Conservation (phyloP, 257 asterid genomes). For the Salvia miltiorrhiza region DNA sequence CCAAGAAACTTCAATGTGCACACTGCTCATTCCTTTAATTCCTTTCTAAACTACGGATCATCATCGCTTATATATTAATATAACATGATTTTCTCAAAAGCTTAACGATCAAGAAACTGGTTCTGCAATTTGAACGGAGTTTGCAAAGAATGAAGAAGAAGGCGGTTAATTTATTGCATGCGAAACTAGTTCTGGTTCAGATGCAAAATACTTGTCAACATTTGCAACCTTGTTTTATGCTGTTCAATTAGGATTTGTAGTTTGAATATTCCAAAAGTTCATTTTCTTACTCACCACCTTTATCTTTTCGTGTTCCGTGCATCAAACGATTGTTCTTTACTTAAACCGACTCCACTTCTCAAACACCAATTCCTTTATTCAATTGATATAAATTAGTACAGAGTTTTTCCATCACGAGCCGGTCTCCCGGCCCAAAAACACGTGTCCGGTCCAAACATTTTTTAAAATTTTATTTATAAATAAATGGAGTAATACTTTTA, state of each 20-base stretch:
- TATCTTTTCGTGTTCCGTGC: constrained; percentile 2
- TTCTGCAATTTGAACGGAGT: not conserved
- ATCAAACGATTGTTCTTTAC: not conserved
- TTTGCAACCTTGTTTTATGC: constrained; percentile 1
- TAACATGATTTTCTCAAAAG: not conserved
- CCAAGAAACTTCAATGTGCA: constrained; percentile 33
- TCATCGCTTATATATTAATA: not conserved
- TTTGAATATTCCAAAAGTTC: not conserved
- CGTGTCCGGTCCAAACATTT: too few species aligned
- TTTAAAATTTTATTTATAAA: too few species aligned
- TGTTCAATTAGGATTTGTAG: not conserved
- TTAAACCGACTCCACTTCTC: not conserved
- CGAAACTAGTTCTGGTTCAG: not conserved
- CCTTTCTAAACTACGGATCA: not conserved
- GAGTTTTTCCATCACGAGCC: too few species aligned
- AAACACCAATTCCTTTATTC: not conserved
- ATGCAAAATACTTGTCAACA: constrained; percentile 11
- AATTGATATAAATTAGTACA: not conserved
- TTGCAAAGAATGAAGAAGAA: not conserved
- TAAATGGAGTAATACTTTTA: too few species aligned
- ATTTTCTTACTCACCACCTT: not conserved
- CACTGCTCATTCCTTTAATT: not conserved
- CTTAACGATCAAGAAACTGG: not conserved
- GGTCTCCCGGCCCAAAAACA: too few species aligned
- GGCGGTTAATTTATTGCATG: not conserved